Percentiles rank a stretch among this genome's conserved stretches.
These are phyloP conservation scores for Ascochyta clinopodiicola DNA, from an alignment of 2,329 filamentous ascomycete species.

Conservation along the genomic window DNA sequence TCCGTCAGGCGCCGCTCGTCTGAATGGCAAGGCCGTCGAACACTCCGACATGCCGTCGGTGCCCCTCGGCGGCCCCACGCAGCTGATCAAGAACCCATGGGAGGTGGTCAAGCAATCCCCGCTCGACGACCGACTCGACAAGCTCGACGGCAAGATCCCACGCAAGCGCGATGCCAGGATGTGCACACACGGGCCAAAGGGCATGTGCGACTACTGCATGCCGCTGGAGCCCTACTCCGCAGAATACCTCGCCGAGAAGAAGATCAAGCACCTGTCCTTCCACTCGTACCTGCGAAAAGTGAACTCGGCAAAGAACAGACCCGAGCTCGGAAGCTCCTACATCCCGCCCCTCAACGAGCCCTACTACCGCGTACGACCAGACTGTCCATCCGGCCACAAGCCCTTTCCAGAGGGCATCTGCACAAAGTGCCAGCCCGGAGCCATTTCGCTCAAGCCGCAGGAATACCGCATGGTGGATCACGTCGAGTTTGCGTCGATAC, in stretches of 20 bases:
- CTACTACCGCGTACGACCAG: conserved; percentile 84
- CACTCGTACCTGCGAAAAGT: conserved; percentile 93
- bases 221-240: conserved; percentile 91
- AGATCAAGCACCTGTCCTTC: conserved; percentile 98
- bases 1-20: conserved; percentile 61
- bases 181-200: conserved; percentile 94
- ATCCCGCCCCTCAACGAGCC: conserved; percentile 95
- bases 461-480: conserved; percentile 97
- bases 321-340: conserved; percentile 90
- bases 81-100: conserved; percentile 86
- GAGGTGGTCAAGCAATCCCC: conserved; percentile 87
- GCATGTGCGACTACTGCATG: conserved; percentile 99
- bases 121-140: conserved; percentile 86
- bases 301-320: conserved; percentile 95
- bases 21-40: conserved; percentile 79
- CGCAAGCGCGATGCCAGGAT: conserved; percentile 78
- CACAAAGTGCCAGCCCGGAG: conserved; percentile 96
- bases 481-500: conserved; percentile 88
- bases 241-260: conserved; percentile 90
- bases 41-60: conserved; percentile 72
- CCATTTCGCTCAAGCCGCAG: conserved; percentile 93
- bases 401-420: conserved; percentile 96
- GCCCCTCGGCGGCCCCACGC: conserved; percentile 60
- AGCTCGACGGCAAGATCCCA: conserved; percentile 85
- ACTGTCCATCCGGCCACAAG: conserved; percentile 92